Conservation (phyloP, 1,284 basidiomycete species). For the Microbotryum intermedium region DNA sequence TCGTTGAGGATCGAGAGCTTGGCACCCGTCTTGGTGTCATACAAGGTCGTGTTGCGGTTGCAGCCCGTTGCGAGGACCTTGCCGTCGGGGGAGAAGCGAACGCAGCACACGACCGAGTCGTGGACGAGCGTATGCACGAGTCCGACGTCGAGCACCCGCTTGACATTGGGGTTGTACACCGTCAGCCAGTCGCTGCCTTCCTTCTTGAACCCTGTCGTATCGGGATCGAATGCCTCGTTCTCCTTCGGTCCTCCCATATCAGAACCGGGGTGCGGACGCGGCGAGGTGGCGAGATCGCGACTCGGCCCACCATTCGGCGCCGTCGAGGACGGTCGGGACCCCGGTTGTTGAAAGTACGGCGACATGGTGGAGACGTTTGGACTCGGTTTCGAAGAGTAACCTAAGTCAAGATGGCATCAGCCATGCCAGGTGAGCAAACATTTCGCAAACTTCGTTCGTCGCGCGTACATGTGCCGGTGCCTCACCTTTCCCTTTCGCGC, state of each 20-base stretch:
- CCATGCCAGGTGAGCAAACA: too few species aligned
- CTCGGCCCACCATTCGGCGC: neutral
- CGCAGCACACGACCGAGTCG: constrained; percentile 89
- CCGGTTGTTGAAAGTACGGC: neutral
- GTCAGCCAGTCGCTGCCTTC: constrained; percentile 93
- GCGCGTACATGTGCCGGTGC: too few species aligned
- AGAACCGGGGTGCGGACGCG: too few species aligned
- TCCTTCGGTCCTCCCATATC: neutral
- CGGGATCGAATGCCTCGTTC: constrained; percentile 41
- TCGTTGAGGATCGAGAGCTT: constrained; percentile 71
- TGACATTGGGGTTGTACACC: constrained; percentile 78
- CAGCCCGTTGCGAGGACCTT: constrained; percentile 83
- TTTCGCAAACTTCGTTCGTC: too few species aligned
- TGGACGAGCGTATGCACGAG: constrained; percentile 85
- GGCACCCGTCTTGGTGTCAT: constrained; percentile 71
- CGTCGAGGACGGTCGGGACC: constrained; percentile 20
- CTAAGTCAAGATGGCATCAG: too few species aligned
- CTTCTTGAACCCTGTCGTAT: constrained; percentile 53
- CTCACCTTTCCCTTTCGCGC: too few species aligned
- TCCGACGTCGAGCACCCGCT: constrained; percentile 73
- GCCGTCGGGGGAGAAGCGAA: constrained; percentile 80
- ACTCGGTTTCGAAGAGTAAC: too few species aligned
- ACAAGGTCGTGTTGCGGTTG: constrained; percentile 82
- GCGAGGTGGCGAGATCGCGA: too few species aligned
- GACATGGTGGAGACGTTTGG: too few species aligned